Evolutionary conservation across 805 yeast species (phyloP), one percentile per base, ranked within the genome.

Genomic region (Candida corydali): DNA sequence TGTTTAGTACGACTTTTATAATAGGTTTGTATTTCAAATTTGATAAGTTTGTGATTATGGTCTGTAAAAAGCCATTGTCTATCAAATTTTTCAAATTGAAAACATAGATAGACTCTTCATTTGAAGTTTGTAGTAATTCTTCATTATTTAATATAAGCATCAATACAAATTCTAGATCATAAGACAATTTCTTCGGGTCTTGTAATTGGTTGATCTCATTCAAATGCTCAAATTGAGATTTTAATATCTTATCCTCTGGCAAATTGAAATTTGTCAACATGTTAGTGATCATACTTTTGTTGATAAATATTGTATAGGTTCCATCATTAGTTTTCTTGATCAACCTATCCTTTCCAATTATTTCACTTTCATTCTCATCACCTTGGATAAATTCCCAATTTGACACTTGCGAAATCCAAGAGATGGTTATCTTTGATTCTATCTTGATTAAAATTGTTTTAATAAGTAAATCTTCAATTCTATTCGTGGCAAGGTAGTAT

Each of bases 141-240:
- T 76, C 80, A 46, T 79, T 83, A 52, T 80, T 82, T 25, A 82
- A 53, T 4, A 81, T 57, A 41, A 80, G 51, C 37, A 82, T 62
- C 42, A 86, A 54, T 25, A 88, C 47, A 49, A 88, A 86, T 50
- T 82, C 79, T n/a, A 79, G 72, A 51, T 86, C 91, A 55, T 88
- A 85, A 5, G 61, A 44, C 30, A 61, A 61, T 2, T 45, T 17
- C 5, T 14, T 37, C 24, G 55, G 50, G 11, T 48, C 43, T 4
- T 48, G 39, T 14, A 36, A 36, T 6, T 45, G 40, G 22, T 46
- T 50, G 5, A 34, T 16, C 38, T 32, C 17, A 52, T 59, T 59
- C 37, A 64, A 62, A 2, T 45, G 29, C n/a, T 52, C 46, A 41
- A 52, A 12, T 41, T 40, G 14, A 20, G 23, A 20, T 9, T 20